These are phyloP conservation scores for Dissophora globulifera DNA, from an alignment of 192 early-diverging fungal species.

Conservation along the genomic window DNA sequence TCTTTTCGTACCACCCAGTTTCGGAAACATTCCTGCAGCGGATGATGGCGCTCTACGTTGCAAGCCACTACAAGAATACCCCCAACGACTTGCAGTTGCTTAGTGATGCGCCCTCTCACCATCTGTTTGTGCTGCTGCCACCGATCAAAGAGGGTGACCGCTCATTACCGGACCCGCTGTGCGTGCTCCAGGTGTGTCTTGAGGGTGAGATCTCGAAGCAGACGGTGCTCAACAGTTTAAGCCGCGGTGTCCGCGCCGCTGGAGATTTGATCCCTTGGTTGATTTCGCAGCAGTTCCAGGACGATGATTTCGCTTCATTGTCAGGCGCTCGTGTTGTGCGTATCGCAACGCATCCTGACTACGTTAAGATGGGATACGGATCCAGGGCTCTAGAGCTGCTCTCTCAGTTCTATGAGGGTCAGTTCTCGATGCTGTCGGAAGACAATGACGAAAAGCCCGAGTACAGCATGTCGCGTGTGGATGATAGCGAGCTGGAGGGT, in stretches of 20 bases:
- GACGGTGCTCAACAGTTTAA: conserved; percentile 82
- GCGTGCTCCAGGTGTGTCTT: conserved; percentile 88
- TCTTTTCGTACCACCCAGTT: conserved; percentile 98
- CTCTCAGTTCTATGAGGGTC: conserved; percentile 88
- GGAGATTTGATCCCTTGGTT: conserved; percentile 99
- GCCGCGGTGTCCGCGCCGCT: conserved; percentile 84
- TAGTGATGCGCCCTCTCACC: conserved; percentile 98
- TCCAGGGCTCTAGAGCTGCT: conserved; percentile 86
- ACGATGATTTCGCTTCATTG: conserved; percentile 95
- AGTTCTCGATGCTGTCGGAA: conserved; percentile 75
- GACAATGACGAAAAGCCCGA: conserved; percentile 65
- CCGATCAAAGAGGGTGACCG: conserved; percentile 77
- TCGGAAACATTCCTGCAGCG: conserved; percentile 96
- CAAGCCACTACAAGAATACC: conserved; percentile 99
- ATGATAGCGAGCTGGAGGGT: conserved; percentile 64
- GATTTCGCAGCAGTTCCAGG: conserved; percentile 94
- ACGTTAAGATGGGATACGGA: conserved; percentile 98
- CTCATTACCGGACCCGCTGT: conserved; percentile 92
- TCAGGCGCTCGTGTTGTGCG: conserved; percentile 97
- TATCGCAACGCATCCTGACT: conserved; percentile 98
- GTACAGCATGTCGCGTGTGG: conserved; percentile 57
- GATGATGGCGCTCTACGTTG: conserved; percentile 97
- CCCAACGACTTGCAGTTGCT: conserved; percentile 98
- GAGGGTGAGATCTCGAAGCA: conserved; percentile 96
- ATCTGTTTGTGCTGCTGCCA: conserved; percentile 95